These are phyloP conservation scores for Sarocladium strictum DNA, from an alignment of 2,329 filamentous ascomycete genomes.

Conservation along the genomic window DNA sequence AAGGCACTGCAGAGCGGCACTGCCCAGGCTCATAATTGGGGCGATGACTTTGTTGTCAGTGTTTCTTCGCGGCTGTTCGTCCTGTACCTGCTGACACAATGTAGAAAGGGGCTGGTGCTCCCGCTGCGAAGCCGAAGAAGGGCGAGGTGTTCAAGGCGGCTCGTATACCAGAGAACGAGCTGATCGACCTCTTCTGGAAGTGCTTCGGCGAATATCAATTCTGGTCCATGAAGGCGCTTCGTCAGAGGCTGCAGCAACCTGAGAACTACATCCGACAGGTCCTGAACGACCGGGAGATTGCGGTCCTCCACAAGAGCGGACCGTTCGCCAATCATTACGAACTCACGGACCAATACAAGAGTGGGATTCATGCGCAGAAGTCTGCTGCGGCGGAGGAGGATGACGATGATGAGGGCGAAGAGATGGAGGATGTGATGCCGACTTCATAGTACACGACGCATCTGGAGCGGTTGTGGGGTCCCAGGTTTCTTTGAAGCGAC, in stretches of 20 bases:
- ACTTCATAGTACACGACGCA: slow-evolving; percentile 14
- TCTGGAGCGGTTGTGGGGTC: too few relatives aligned
- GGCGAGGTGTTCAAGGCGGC: slow-evolving; percentile 73
- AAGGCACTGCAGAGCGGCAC: slow-evolving; percentile 34
- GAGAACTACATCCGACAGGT: slow-evolving; percentile 88
- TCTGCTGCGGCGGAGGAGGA: slow-evolving; percentile 46
- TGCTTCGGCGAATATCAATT: slow-evolving; percentile 84
- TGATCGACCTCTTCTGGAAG: slow-evolving; percentile 77
- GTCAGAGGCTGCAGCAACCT: slow-evolving; percentile 72
- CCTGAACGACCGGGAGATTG: slow-evolving; percentile 63
- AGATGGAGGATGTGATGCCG: slow-evolving; percentile 72
- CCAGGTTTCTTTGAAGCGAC: not conserved
- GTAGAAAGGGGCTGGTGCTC: slow-evolving; percentile 49
- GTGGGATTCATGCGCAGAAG: not conserved
- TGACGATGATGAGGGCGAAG: slow-evolving; percentile 60
- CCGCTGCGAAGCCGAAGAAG: slow-evolving; percentile 51
- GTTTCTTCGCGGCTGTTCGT: not conserved
- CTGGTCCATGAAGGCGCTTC: slow-evolving; percentile 89
- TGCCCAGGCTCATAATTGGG: slow-evolving; percentile 24
- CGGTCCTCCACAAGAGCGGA: slow-evolving; percentile 74
- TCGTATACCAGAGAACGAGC: slow-evolving; percentile 81
- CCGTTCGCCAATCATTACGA: slow-evolving; percentile 80
- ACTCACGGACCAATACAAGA: slow-evolving; percentile 54
- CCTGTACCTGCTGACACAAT: not conserved
- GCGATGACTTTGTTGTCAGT: slow-evolving; percentile 52